Percentiles rank a stretch among this genome's conserved stretches.
phyloP scores from a whole-genome alignment of 1,284 basidiomycete genomes.

The Boletellus deceptivus region DNA sequence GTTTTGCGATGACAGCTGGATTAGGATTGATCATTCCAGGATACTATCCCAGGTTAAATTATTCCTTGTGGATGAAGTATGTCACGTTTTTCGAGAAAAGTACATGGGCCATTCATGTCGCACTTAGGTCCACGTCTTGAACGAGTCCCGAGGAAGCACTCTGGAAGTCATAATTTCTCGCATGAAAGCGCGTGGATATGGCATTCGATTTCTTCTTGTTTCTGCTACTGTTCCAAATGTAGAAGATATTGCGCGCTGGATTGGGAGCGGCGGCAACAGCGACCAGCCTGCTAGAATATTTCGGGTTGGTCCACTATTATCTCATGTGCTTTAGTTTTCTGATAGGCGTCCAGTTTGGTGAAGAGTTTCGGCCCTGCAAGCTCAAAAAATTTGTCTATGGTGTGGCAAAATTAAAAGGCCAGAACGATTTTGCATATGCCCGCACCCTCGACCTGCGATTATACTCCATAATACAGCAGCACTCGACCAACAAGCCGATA shows the following conservation, averaged over 20 bases:
- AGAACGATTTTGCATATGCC: constrained; percentile 82
- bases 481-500: constrained; percentile 76
- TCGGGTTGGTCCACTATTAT: constrained; percentile 47
- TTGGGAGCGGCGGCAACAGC: constrained; percentile 48
- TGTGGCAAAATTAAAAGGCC: constrained; percentile 52
- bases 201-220: constrained; percentile 81
- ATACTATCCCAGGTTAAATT: constrained; percentile 71
- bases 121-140: constrained; percentile 84
- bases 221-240: constrained; percentile 96
- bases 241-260: constrained; percentile 86
- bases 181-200: constrained; percentile 77
- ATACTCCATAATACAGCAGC: constrained; percentile 65
- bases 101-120: not conserved
- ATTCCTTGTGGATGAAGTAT: constrained; percentile 89
- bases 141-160: constrained; percentile 86
- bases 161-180: constrained; percentile 91
- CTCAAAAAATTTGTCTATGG: constrained; percentile 72
- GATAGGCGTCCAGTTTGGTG: constrained; percentile 68
- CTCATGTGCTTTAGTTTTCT: not conserved
- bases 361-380: constrained; percentile 85
- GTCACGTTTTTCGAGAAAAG: constrained; percentile 11
- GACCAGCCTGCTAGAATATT: constrained; percentile 64
- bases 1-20: constrained; percentile 10
- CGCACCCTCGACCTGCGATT: constrained; percentile 73
- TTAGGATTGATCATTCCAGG: constrained; percentile 61